phyloP scores from a whole-genome alignment of 805 yeast genomes.

The Candida coleopterorum region DNA sequence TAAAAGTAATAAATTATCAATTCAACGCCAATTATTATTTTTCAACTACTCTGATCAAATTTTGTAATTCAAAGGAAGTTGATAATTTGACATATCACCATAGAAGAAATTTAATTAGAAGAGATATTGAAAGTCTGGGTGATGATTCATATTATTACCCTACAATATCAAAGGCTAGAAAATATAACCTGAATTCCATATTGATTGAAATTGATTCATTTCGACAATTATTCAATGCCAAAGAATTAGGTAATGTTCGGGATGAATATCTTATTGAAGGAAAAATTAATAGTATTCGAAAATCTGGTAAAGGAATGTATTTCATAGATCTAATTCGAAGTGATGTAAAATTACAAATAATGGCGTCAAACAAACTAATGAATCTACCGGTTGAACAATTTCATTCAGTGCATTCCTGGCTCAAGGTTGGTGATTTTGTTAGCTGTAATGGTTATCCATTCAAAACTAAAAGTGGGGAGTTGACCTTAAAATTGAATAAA shows the following conservation, averaged over 20 bases:
- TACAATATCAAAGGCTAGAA: background rate
- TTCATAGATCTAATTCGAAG: slow-evolving; percentile 71
- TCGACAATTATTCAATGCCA: slow-evolving; percentile 5
- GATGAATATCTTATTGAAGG: slow-evolving; percentile 40
- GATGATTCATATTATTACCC: background rate
- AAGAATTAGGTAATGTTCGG: slow-evolving; percentile 9
- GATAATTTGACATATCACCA: slow-evolving; percentile 1
- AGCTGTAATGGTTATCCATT: slow-evolving; percentile 69
- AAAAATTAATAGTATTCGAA: slow-evolving; percentile 51
- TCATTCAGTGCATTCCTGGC: slow-evolving; percentile 28
- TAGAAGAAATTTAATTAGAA: background rate
- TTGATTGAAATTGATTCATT: slow-evolving; percentile 7
- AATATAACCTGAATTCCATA: background rate
- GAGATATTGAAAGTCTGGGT: background rate
- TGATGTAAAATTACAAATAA: slow-evolving; percentile 51
- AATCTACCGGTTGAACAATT: slow-evolving; percentile 40
- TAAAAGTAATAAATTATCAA: background rate
- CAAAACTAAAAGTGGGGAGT: slow-evolving; percentile 70
- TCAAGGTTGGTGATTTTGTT: slow-evolving; percentile 72
- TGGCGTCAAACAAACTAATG: slow-evolving; percentile 50
- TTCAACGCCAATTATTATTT: background rate
- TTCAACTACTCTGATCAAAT: background rate
- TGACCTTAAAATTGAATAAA: slow-evolving; percentile 58
- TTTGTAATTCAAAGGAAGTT: background rate
- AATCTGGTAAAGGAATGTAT: slow-evolving; percentile 62